phyloP scores from a whole-genome alignment of 345 rosid genomes.

The Brassica incana region DNA sequence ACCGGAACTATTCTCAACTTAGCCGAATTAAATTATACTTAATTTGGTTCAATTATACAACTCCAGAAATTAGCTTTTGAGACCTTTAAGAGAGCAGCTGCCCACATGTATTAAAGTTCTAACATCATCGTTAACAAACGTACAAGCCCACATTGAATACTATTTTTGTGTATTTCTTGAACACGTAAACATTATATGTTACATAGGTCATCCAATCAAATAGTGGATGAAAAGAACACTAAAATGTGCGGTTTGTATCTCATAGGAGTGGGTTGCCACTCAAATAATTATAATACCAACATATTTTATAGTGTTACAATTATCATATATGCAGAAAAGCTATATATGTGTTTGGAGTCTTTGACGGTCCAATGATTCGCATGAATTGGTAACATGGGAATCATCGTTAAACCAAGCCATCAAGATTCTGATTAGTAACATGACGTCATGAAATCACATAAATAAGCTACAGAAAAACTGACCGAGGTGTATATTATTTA shows the following conservation, averaged over 20 bases:
- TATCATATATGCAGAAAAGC: not conserved
- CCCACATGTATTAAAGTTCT: too few relatives aligned
- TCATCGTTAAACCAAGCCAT: not conserved
- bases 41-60: not conserved
- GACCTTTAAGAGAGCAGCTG: too few relatives aligned
- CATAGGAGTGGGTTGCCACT: slow-evolving; percentile 26
- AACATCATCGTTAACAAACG: not conserved
- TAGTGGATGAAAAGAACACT: not conserved
- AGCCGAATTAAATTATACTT: not conserved
- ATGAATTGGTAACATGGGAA: not conserved
- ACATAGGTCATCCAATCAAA: slow-evolving; percentile 27
- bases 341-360: not conserved
- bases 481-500: not conserved
- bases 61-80: too few relatives aligned
- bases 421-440: not conserved
- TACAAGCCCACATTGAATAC: not conserved
- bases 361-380: not conserved
- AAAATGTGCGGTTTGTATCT: slow-evolving; percentile 22
- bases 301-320: not conserved
- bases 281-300: not conserved
- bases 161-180: not conserved
- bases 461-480: not conserved
- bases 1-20: not conserved
- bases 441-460: not conserved
- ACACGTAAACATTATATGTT: slow-evolving; percentile 10